Base-by-base conservation (phyloP, 2,329 filamentous ascomycete species). In the Ascochyta rabiei region DNA sequence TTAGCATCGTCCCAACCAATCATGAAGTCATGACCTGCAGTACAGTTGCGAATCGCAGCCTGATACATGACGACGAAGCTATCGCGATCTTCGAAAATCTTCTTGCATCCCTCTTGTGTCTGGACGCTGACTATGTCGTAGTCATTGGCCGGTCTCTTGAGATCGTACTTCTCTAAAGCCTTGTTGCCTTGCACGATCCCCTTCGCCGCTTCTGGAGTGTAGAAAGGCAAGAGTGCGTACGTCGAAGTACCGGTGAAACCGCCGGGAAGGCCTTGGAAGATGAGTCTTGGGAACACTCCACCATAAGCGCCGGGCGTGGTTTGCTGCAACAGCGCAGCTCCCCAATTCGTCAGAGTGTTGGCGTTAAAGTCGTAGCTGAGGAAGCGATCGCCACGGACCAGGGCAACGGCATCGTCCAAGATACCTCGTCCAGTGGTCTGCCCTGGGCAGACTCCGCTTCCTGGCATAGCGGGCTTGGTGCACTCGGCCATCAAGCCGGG, bases 401-500 rank as follows among this genome's bases (percentile, higher is more conserved):
- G 80, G 21, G 86, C 83, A 0, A 92, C 89, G 1, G 89, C 89
- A 62, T 93, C 89, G 0, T 88, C 90, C 7, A 93, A 75, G 13
- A 93, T 85, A 6, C 89, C 89, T 35, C 89, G 84, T 0, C 87
- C 89, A 56, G 91, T 88, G 33, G 89, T 91, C 66, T 89, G 90
- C 0, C 86, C 90, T 0, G 89, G 65, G 89, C 83, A 44, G 2
- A 69, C 65, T 38, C 89, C 89, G 10, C 89, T 87, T 51, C 89
- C 89, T 1, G 73, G 70, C 47, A 85, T 69, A 57, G 91, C 88
- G 1, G 89, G 88, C 75, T 93, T 93, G 48, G 85, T 84, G 65
- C 89, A 87, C 70, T 93, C 90, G 0, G 87, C 84, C 2, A 93
- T 86, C 4, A 93, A 76, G n/a, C 90, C 90, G 0, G 90, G 88